Percentiles rank a stretch among this genome's conserved stretches.
These are phyloP conservation scores for Caryopteris hybrid DNA, from an alignment of 305 asterid genomes.

Conservation along the genomic window DNA sequence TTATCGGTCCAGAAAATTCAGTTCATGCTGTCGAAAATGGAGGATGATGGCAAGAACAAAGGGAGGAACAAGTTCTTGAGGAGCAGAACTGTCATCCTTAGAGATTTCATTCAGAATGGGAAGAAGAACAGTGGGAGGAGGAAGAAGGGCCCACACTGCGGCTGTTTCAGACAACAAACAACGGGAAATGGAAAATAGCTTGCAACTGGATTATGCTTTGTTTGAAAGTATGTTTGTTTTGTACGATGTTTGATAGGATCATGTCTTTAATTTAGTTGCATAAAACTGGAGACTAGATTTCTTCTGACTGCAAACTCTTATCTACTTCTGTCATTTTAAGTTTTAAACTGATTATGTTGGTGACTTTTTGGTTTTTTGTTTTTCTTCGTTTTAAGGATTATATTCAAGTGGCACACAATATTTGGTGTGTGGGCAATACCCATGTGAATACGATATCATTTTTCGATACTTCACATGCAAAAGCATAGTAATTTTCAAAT, in stretches of 20 bases:
- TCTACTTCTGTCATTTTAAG: not conserved
- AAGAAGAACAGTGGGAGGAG: conserved; percentile 47
- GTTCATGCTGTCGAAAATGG: conserved; percentile 55
- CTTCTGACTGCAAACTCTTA: conserved; percentile 24
- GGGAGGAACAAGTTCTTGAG: conserved; percentile 49
- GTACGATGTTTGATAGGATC: conserved; percentile 17
- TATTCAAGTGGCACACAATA: too few species aligned
- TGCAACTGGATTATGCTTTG: not conserved
- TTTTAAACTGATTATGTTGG: not conserved
- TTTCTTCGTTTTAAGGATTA: too few species aligned
- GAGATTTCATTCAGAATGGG: conserved; percentile 70
- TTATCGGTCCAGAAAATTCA: conserved; percentile 76
- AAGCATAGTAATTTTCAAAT: too few species aligned
- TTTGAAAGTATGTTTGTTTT: not conserved
- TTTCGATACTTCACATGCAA: too few species aligned
- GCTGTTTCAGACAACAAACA: conserved; percentile 62
- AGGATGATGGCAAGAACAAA: conserved; percentile 61
- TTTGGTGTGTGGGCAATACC: too few species aligned
- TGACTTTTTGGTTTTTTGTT: not conserved
- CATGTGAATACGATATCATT: too few species aligned
- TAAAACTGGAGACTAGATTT: conserved; percentile 32
- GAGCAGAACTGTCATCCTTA: conserved; percentile 56
- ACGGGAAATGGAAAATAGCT: conserved; percentile 28
- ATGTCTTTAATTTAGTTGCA: conserved; percentile 18
- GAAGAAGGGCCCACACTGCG: conserved; percentile 65